A percentile compares a stretch with the other conserved stretches of the same genome.
Conservation (phyloP, 2,329 filamentous ascomycete genomes). For the Fusarium luffae region DNA sequence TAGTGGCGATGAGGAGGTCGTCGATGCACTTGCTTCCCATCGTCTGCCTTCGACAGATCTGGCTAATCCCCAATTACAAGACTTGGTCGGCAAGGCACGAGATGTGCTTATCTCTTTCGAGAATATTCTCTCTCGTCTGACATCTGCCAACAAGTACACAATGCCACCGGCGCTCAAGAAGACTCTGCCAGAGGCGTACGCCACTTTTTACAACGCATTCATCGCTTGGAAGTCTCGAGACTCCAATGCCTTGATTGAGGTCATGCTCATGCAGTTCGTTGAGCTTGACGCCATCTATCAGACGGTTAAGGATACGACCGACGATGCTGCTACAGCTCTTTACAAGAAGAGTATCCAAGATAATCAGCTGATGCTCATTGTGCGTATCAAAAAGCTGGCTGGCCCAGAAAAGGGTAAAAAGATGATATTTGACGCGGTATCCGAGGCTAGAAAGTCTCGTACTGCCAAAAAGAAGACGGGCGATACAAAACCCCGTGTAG, state of each 20-base stretch:
- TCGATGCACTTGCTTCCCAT: conserved; percentile 47
- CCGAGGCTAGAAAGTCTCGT: conserved; percentile 73
- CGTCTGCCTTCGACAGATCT: conserved; percentile 58
- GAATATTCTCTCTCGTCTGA: conserved; percentile 74
- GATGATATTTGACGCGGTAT: conserved; percentile 79
- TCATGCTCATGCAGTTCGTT: conserved; percentile 88
- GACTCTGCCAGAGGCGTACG: conserved; percentile 74
- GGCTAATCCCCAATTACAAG: conserved; percentile 72
- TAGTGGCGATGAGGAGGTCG: conserved; percentile 65
- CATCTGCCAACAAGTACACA: conserved; percentile 73
- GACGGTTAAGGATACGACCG: conserved; percentile 81
- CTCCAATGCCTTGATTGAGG: conserved; percentile 79
- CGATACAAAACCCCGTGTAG: conserved; percentile 76
- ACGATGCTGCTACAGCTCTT: conserved; percentile 77
- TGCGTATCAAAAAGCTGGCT: conserved; percentile 81
- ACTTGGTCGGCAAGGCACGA: conserved; percentile 80
- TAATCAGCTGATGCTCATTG: conserved; percentile 82
- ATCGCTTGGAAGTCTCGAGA: conserved; percentile 87
- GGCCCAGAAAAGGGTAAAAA: conserved; percentile 77
- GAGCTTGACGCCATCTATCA: conserved; percentile 87
- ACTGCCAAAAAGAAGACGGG: conserved; percentile 73
- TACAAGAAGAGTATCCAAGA: conserved; percentile 84
- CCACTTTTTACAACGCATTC: conserved; percentile 81
- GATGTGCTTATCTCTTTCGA: conserved; percentile 84
- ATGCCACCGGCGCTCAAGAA: conserved; percentile 71